Evolutionary conservation across 176 grass and related monocot genomes (phyloP).

Genomic region (Aegilops longissima): DNA sequence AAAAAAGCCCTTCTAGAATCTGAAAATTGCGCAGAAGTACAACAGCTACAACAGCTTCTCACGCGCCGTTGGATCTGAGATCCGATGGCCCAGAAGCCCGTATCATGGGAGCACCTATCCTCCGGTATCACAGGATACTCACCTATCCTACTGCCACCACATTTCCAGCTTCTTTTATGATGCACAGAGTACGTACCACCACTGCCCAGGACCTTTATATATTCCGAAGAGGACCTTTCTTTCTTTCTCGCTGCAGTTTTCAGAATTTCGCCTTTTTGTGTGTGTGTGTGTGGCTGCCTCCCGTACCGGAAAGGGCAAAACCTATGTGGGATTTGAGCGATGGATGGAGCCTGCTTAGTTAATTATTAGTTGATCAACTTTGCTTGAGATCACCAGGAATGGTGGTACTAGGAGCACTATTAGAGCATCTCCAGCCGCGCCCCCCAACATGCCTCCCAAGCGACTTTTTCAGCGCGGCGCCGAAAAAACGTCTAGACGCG

Average conservation of each 20-base stretch:
- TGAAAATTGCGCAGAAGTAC: too few species aligned
- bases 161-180: background rate
- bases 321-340: background rate
- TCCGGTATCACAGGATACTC: too few species aligned
- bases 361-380: background rate
- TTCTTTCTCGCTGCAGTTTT: background rate
- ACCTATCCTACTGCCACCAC: background rate
- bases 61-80: too few species aligned
- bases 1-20: too few species aligned
- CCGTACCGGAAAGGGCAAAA: conserved; percentile 22
- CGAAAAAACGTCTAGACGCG: too few species aligned
- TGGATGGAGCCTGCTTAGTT: background rate
- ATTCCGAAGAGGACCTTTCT: background rate
- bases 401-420: background rate
- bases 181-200: background rate
- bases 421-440: too few species aligned
- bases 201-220: background rate
- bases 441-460: too few species aligned
- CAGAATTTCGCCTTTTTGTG: background rate
- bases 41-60: too few species aligned
- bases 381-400: background rate
- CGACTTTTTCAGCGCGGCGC: too few species aligned
- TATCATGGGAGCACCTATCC: too few species aligned
- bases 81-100: too few species aligned
- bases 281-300: background rate